Percentiles rank a stretch among this genome's conserved stretches.
Conservation (phyloP, 2,329 filamentous ascomycete species). For the Ambrosiella xylebori region DNA sequence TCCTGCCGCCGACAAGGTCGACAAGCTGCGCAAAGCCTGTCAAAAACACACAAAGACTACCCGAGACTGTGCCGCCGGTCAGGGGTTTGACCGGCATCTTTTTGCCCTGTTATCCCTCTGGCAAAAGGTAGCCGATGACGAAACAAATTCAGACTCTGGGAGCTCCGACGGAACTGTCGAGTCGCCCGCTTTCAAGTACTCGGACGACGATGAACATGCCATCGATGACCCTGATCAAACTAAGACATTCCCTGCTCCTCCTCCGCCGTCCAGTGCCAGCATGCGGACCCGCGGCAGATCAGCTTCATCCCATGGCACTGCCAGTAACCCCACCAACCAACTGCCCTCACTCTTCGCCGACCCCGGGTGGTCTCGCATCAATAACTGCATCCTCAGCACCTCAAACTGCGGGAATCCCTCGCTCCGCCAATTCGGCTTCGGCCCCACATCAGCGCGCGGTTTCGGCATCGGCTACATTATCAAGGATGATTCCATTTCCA, state of each 20-base stretch:
- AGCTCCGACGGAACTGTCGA: slow-evolving; percentile 40
- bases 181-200: slow-evolving; percentile 1
- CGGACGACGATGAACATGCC: slow-evolving; percentile 1
- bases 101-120: slow-evolving; percentile 91
- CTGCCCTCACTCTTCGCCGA: slow-evolving; percentile 77
- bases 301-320: slow-evolving; percentile 27
- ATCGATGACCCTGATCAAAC: neutral
- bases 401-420: slow-evolving; percentile 98
- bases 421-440: slow-evolving; percentile 89
- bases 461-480: slow-evolving; percentile 99
- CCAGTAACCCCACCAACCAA: slow-evolving; percentile 27
- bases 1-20: slow-evolving; percentile 64
- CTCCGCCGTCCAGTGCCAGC: neutral
- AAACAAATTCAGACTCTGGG: slow-evolving; percentile 33
- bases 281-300: neutral
- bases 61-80: slow-evolving; percentile 69
- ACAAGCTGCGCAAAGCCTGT: slow-evolving; percentile 67
- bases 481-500: slow-evolving; percentile 62
- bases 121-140: slow-evolving; percentile 74
- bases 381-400: slow-evolving; percentile 84
- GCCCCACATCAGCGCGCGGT: slow-evolving; percentile 79
- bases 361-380: slow-evolving; percentile 81
- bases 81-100: slow-evolving; percentile 82
- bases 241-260: neutral
- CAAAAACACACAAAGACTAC: slow-evolving; percentile 67